phyloP scores from a whole-genome alignment of 2,329 filamentous ascomycete species.

The Eutypa lata region DNA sequence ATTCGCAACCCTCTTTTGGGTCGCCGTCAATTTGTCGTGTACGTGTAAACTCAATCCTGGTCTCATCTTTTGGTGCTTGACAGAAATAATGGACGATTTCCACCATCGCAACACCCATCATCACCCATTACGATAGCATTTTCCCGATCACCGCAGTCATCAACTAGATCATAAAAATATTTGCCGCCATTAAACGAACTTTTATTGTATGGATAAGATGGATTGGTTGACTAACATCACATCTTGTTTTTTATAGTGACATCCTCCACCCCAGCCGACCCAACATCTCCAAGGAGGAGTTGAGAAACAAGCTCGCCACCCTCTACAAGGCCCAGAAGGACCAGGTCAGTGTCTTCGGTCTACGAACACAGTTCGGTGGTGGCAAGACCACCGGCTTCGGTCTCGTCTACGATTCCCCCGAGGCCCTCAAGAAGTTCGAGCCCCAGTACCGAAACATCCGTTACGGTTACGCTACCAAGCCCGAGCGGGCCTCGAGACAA shows the following conservation, averaged over 20 bases:
- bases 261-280: conserved; percentile 98
- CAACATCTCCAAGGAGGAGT: conserved; percentile 99
- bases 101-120: conserved; percentile 13
- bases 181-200: not conserved
- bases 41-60: conserved; percentile 47
- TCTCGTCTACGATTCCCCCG: conserved; percentile 95
- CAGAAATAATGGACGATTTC: no score
- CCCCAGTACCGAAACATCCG: conserved; percentile 95
- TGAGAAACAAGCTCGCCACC: conserved; percentile 88
- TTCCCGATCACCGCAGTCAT: conserved; percentile 1
- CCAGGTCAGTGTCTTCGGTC: conserved; percentile 95
- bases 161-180: not conserved
- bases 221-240: conserved; percentile 5
- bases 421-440: conserved; percentile 99
- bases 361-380: conserved; percentile 98
- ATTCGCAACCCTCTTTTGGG: conserved; percentile 99
- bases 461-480: conserved; percentile 87
- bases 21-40: conserved; percentile 99
- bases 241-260: conserved; percentile 61
- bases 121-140: not conserved
- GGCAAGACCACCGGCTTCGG: conserved; percentile 99
- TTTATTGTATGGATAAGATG: not conserved
- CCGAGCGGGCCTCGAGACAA: conserved; percentile 97
- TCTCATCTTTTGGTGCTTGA: conserved; percentile 14
- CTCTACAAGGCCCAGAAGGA: conserved; percentile 99